A percentile compares a stretch with the other conserved stretches of the same genome.
Evolutionary conservation across 805 yeast genomes (phyloP).

Genomic region (Yamadazyma akitaensis): DNA sequence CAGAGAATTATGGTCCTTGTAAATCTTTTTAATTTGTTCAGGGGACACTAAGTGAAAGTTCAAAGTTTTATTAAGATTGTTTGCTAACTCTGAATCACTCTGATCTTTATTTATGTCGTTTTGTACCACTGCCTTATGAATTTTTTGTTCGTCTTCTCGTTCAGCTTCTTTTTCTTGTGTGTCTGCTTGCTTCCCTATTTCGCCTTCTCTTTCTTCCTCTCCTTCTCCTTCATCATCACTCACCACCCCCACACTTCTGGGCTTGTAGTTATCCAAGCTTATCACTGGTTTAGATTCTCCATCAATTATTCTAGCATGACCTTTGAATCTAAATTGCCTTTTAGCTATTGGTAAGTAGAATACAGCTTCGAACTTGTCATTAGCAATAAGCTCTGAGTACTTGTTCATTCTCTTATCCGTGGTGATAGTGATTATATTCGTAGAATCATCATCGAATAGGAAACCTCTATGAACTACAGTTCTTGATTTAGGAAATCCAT

Average conservation of each 20-base stretch:
- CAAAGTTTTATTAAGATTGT: constrained; percentile 15
- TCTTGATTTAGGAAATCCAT: constrained; percentile 59
- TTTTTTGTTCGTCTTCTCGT: too few species aligned
- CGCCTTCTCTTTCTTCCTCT: too few species aligned
- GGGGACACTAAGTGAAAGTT: constrained; percentile 29
- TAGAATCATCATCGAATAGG: constrained; percentile 62
- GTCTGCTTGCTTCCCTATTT: too few species aligned
- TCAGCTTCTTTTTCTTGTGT: too few species aligned
- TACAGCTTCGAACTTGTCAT: constrained; percentile 69
- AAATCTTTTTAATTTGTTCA: constrained; percentile 12
- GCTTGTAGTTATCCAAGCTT: constrained; percentile 30
- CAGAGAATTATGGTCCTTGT: constrained; percentile 10
- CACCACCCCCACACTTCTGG: constrained; percentile 16
- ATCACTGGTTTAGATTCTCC: constrained; percentile 28
- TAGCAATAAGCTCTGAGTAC: constrained; percentile 46
- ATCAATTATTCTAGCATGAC: constrained; percentile 51
- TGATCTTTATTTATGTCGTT: not conserved
- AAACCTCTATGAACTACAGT: constrained; percentile 75
- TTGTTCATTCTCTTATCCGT: constrained; percentile 73
- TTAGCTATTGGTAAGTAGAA: constrained; percentile 62
- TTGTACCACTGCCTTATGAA: not conserved
- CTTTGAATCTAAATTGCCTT: constrained; percentile 73
- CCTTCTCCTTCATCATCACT: constrained; percentile 8
- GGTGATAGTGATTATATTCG: constrained; percentile 64
- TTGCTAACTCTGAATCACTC: not conserved